Conservation (phyloP, 371 early-diverging fungal genomes). For the Zychaea mexicana region DNA sequence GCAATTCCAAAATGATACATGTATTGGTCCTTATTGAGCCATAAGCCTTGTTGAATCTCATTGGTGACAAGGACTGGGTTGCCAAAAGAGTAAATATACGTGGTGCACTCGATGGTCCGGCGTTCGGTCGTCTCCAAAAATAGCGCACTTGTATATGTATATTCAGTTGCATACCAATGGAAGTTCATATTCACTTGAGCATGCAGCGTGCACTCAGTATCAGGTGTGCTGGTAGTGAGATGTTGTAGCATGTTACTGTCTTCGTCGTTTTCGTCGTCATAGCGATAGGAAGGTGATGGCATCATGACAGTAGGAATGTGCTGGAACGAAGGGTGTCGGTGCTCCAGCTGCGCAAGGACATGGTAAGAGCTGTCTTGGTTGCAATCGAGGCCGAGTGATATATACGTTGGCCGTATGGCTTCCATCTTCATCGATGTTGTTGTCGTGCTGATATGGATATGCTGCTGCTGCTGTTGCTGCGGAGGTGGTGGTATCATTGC, state of each 20-base stretch:
- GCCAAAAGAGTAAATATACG: slow-evolving; percentile 65
- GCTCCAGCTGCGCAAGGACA: slow-evolving; percentile 25
- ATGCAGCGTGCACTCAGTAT: neutral
- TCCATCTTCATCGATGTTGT: neutral
- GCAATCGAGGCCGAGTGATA: slow-evolving; percentile 10
- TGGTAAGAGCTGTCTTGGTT: slow-evolving; percentile 1
- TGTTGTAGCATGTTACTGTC: slow-evolving; percentile 17
- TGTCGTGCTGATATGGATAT: neutral
- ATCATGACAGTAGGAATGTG: slow-evolving; percentile 18
- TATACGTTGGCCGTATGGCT: neutral
- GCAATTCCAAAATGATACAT: slow-evolving; percentile 56
- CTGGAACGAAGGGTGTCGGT: slow-evolving; percentile 34
- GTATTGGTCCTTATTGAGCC: slow-evolving; percentile 42
- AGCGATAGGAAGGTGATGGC: slow-evolving; percentile 16
- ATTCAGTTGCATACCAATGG: slow-evolving; percentile 36
- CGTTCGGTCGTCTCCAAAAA: slow-evolving; percentile 55
- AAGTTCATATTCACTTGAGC: slow-evolving; percentile 36
- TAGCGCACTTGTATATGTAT: slow-evolving; percentile 39
- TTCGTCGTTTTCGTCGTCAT: slow-evolving; percentile 4
- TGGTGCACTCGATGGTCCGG: slow-evolving; percentile 59
- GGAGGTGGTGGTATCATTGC: slow-evolving; percentile 1
- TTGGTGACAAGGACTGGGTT: slow-evolving; percentile 58
- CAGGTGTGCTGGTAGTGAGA: slow-evolving; percentile 19
- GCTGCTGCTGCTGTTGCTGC: neutral
- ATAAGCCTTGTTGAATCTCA: slow-evolving; percentile 55